Conservation (phyloP, 129 eudicot species). For the Chrysanthemum lavandulifolium region DNA sequence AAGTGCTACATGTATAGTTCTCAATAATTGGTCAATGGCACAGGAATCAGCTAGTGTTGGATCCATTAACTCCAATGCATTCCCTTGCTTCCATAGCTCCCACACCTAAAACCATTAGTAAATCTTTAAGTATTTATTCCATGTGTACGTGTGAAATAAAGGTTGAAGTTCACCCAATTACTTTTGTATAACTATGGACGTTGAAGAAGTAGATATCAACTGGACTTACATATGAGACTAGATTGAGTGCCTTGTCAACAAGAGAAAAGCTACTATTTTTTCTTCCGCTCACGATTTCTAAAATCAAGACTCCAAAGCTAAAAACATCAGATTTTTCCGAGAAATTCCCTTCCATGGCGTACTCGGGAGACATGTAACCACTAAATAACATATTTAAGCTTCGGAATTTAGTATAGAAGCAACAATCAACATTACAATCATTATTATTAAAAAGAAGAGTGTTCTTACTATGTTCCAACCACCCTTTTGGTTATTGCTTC, state of each 20-base stretch:
- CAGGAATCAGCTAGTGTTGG: background rate
- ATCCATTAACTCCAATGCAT: conserved; percentile 12
- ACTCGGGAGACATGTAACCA: conserved; percentile 38
- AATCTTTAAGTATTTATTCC: too few species aligned
- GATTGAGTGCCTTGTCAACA: conserved; percentile 28
- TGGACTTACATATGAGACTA: conserved; percentile 50
- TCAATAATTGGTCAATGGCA: conserved; percentile 10
- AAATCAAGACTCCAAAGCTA: conserved; percentile 30
- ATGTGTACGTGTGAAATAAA: background rate
- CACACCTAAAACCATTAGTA: conserved; percentile 14
- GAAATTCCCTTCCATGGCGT: conserved; percentile 28
- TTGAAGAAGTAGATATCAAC: conserved; percentile 1
- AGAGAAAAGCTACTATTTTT: conserved; percentile 16
- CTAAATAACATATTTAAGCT: conserved; percentile 9
- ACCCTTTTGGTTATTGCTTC: too few species aligned
- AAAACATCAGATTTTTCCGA: conserved; percentile 25
- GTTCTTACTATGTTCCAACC: too few species aligned
- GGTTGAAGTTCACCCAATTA: background rate
- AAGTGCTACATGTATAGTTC: conserved; percentile 18
- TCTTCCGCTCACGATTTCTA: conserved; percentile 27
- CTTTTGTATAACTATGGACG: background rate
- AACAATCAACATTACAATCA: too few species aligned
- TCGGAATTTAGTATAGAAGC: too few species aligned
- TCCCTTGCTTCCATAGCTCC: conserved; percentile 21
- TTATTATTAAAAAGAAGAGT: too few species aligned